Base-by-base conservation (phyloP, 2,329 filamentous ascomycete species). In the Ophiostoma quercus region DNA sequence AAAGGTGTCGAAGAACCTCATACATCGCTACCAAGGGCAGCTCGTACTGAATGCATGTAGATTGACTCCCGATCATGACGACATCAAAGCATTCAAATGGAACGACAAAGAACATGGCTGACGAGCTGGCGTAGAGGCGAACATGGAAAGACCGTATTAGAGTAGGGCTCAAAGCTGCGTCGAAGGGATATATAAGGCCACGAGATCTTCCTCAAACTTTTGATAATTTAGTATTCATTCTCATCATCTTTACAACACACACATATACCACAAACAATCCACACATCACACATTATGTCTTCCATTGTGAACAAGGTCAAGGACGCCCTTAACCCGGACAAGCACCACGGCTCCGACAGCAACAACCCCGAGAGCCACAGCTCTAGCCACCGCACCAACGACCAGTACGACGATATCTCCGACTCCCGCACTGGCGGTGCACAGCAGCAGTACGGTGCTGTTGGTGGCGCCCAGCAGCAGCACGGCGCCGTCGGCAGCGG, bases 291-390 rank as follows among this genome's bases (percentile, higher is more conserved):
- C 80, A 86, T 72, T 76, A 87, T 87, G 85, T 85, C 85, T 78
- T 78, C 79, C 74, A 79, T 87, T 75, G 78, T 86, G 76, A 83
- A 87, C 81, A 87, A 87, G 79, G 82, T 86, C 77, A 87, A 87
- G 82, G 84, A 87, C 3, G 83, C 80, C 72, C 77, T 87, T 71
- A 76, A 80, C 75, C 78, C 80, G 72, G 74, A 72, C 62, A 67
- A 68, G 67, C 25, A 68, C 7, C 25, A 75, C 67, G 76, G 60
- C 60, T 65, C 62, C 67, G 22, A 67, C 67, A 47, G 3, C 43
- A 19, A 25, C 62, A 32, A 62, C 25, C 5, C 22, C n/a, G 19
- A 54, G 57, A 57, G 14, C 51, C 7, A 29, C 34, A 39, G 29
- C 43, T 19, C 43, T 47, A 47, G 43, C 60, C 9, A 32, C 12